Evolutionary conservation across 1,139 yeast genomes (phyloP), one percentile per base, ranked within the genome.

Genomic region (Casaregolazyma suthepensis): DNA sequence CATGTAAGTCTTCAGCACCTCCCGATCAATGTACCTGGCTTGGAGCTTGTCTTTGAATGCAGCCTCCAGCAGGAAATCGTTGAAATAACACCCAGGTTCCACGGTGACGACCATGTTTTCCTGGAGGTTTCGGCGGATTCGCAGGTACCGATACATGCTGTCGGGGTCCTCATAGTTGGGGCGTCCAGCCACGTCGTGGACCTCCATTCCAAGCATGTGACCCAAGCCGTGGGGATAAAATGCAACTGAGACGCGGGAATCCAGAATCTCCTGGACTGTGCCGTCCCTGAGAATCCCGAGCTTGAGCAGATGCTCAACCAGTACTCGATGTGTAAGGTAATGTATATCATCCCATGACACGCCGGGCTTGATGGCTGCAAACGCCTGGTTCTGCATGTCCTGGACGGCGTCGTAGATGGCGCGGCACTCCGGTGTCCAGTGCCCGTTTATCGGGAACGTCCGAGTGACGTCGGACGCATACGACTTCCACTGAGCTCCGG

Each of bases 221-320:
- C 99, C 99, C 58, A 93, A 74, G 0, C 99, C 99, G 66, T 93
- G 99, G 1, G 98, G 98, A 71, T 84, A 88, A 71, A 93, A 93
- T 23, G 86, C 79, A 13, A 83, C 86, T 5, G 95, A 82, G 7
- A 85, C 81, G 56, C 83, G 79, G 47, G 94, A 79, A 2, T 80
- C 77, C 56, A 80, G 82, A 51, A 91, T 81, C 59, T 89, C 93
- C 15, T 85, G 81, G 15, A 70, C 79, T 2, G 83, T 68, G 55
- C 75, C 81, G 54, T 83, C 84, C 57, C 79, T 79, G 74, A 93
- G 89, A 51, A 93, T 81, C 1, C 97, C 97, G 49, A 91, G 73
- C 59, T 80, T 72, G 55, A 86, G 69, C 64, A 93, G 85, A 58
- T 81, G 85, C 52, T 80, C 79, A 63, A 91, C 84, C 66, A 93